These are phyloP conservation scores for Candida mattraensis DNA, from an alignment of 805 yeast genomes.

Conservation along the genomic window DNA sequence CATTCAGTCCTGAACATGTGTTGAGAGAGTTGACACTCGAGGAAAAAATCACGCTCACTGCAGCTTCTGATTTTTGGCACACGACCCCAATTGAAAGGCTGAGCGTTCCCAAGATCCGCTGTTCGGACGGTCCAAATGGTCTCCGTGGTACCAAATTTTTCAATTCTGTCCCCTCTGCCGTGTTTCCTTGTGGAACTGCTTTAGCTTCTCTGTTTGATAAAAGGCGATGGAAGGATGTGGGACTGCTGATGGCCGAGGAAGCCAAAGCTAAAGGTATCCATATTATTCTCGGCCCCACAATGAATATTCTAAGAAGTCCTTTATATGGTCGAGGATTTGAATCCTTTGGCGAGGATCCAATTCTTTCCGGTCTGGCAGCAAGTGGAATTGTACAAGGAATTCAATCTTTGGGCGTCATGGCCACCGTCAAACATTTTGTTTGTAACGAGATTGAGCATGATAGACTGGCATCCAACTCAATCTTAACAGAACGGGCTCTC, in stretches of 20 bases:
- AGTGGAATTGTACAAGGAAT: constrained; percentile 53
- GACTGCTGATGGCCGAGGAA: constrained; percentile 43
- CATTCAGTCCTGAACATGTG: too few relatives aligned
- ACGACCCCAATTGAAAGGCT: constrained; percentile 34
- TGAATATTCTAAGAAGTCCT: constrained; percentile 44
- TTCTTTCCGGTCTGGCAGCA: constrained; percentile 44
- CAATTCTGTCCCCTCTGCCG: constrained; percentile 41
- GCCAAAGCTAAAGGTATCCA: constrained; percentile 43
- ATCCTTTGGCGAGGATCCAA: constrained; percentile 61
- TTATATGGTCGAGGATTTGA: constrained; percentile 59
- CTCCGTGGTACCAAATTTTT: constrained; percentile 42
- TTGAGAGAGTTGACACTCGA: too few relatives aligned
- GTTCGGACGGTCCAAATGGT: constrained; percentile 48
- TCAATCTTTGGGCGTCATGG: constrained; percentile 48
- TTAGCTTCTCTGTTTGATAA: constrained; percentile 44
- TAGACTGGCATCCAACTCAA: constrained; percentile 46
- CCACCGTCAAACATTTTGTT: constrained; percentile 61
- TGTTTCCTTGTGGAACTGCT: constrained; percentile 47
- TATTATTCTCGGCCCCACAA: constrained; percentile 35
- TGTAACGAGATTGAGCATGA: constrained; percentile 62
- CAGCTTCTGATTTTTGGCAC: constrained; percentile 19
- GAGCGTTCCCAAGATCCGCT: constrained; percentile 37
- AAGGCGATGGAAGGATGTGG: constrained; percentile 37
- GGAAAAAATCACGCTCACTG: too few relatives aligned
- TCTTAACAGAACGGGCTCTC: constrained; percentile 57